Base-by-base conservation (phyloP, 2,329 filamentous ascomycete species). In the Nannizziopsis arthrosporioides region DNA sequence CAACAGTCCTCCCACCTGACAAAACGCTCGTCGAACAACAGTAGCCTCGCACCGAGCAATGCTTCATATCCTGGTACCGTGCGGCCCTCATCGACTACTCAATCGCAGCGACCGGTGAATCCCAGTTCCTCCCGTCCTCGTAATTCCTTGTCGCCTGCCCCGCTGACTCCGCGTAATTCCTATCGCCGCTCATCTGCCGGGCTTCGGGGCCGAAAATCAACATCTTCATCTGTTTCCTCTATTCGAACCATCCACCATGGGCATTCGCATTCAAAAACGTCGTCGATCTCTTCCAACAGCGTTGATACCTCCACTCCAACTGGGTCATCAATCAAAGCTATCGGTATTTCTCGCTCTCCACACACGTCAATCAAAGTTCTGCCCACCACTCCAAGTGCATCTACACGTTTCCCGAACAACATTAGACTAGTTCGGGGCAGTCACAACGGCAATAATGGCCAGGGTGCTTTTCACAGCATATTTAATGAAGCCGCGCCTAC, bases 331-430 rank as follows among this genome's bases (percentile, higher is more conserved):
- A 76, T 75, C 38, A 68, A 53, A 46, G 44, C 43, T 9, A n/a
- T 51, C 3, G 45, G 19, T 31, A 38, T 76, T 32, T 76, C 77
- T 11, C 80, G 85, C 18, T 89, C 83, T 2, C 90, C 92, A 1
- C 88, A 95, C 62, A 79, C 86, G 56, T 94, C 86, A 0, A 84
- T 96, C 58, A 96, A 96, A 68, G 84, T 96, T n/a, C 78, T 96
- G 2, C 90, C 92, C 1, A 85, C 86, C 0, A 94, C 89, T 0
- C 90, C 90, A 0, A 89, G 84, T 0, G 66, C 67, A n/a, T 69
- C 76, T 2, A 72, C 74, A 12, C 71, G 78, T 1, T 94, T 96
- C 58, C 89, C 90, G 0, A 85, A 81, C 44, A 93, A 89, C 55
- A 85, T 95, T 51, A 82, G 90, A 2, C 73, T 95, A 10, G 85